Conservation (phyloP, 139 green algal species). For the Closterium sp. region DNA sequence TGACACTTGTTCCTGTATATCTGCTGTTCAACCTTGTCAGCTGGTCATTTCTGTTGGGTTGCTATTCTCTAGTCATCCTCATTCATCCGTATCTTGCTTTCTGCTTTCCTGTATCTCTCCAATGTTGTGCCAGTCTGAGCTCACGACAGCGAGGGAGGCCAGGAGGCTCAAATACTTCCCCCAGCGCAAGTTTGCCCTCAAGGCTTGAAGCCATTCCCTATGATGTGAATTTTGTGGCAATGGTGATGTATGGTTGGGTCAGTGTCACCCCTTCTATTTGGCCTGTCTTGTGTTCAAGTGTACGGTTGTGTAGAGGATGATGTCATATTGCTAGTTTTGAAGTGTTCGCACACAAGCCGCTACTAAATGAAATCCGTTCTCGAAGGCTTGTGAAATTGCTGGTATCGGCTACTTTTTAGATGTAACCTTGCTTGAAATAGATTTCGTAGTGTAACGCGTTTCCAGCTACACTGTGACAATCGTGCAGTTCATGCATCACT, state of each 20-base stretch:
- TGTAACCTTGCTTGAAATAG: too few species aligned
- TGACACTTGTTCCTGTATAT: too few species aligned
- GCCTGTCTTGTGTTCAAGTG: not conserved
- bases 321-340: not conserved
- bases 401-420: too few species aligned
- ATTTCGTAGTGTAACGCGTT: too few species aligned
- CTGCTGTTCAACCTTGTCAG: too few species aligned
- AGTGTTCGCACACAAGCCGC: not conserved
- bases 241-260: not conserved
- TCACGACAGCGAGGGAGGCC: not conserved
- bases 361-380: not conserved
- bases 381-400: too few species aligned
- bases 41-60: too few species aligned
- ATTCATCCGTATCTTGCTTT: not conserved
- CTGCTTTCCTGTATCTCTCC: not conserved
- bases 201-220: not conserved
- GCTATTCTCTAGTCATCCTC: too few species aligned
- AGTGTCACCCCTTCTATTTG: not conserved
- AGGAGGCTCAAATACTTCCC: not conserved
- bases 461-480: too few species aligned
- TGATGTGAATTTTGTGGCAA: not conserved
- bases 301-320: not conserved
- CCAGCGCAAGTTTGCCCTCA: not conserved
- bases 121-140: not conserved
- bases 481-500: too few species aligned